phyloP scores from a whole-genome alignment of 1,284 basidiomycete genomes.

The Trametes sp. region DNA sequence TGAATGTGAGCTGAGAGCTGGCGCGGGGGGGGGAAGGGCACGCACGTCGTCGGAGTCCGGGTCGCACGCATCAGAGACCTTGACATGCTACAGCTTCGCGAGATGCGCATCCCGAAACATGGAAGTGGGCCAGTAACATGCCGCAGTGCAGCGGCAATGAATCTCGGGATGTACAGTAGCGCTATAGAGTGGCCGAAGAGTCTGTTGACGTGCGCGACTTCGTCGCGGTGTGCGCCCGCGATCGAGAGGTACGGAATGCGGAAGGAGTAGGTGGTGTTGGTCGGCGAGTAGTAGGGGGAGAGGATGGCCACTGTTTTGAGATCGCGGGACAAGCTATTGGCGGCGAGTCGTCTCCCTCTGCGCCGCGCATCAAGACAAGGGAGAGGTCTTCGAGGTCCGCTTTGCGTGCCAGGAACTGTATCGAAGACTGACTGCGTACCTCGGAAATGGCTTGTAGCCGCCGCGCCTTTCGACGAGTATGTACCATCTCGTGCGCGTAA shows the following conservation, averaged over 20 bases:
- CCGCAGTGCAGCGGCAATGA: neutral
- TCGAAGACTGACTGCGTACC: too few relatives aligned
- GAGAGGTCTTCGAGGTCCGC: neutral
- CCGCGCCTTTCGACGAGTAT: too few relatives aligned
- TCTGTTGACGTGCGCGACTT: neutral
- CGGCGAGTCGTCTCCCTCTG: neutral
- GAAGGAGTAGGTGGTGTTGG: neutral
- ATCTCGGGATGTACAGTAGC: neutral
- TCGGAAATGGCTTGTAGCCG: too few relatives aligned
- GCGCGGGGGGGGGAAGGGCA: neutral
- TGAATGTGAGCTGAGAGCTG: neutral
- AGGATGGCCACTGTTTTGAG: neutral
- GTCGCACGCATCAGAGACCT: conserved; percentile 50
- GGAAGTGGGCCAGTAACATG: neutral
- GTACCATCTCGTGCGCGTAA: too few relatives aligned
- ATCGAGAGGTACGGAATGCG: neutral
- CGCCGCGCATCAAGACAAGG: neutral
- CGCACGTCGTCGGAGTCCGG: neutral
- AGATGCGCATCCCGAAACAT: conserved; percentile 56
- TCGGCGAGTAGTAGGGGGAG: neutral
- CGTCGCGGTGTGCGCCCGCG: neutral
- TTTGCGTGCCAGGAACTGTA: conserved; percentile 6
- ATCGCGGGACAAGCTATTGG: too few relatives aligned
- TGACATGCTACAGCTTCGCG: conserved; percentile 76
- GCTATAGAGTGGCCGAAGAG: neutral